phyloP scores from a whole-genome alignment of 148 eudicot species.

The Arbutus unedo region DNA sequence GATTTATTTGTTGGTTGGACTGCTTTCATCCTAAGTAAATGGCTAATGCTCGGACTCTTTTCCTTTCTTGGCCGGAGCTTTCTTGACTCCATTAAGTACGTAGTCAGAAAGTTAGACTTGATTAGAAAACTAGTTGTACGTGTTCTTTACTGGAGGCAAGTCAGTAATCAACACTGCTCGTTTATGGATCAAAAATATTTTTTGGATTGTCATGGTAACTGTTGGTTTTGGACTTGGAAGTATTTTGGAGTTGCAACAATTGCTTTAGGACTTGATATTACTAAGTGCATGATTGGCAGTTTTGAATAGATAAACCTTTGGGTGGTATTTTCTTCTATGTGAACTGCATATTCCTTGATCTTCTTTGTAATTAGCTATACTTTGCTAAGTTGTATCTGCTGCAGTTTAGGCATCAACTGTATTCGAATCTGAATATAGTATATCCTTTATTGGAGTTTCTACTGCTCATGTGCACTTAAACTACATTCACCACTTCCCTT shows the following conservation, averaged over 20 bases:
- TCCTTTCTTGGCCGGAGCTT: background rate
- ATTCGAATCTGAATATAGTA: background rate
- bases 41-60: background rate
- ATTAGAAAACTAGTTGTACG: background rate
- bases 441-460: background rate
- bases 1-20: background rate
- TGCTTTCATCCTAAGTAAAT: background rate
- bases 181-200: background rate
- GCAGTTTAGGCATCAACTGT: background rate
- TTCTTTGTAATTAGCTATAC: background rate
- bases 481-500: constrained; percentile 1
- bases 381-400: background rate
- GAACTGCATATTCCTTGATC: too few species aligned
- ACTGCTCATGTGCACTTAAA: background rate
- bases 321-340: background rate
- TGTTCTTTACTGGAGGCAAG: background rate
- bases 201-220: background rate
- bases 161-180: background rate
- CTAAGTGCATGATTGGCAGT: background rate
- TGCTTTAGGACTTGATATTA: background rate
- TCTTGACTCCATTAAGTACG: background rate
- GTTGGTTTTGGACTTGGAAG: background rate
- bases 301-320: background rate
- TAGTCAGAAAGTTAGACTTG: constrained; percentile 1
- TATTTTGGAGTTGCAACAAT: background rate